Base-by-base conservation (phyloP, 148 eudicot genomes). In the Drosera capensis region DNA sequence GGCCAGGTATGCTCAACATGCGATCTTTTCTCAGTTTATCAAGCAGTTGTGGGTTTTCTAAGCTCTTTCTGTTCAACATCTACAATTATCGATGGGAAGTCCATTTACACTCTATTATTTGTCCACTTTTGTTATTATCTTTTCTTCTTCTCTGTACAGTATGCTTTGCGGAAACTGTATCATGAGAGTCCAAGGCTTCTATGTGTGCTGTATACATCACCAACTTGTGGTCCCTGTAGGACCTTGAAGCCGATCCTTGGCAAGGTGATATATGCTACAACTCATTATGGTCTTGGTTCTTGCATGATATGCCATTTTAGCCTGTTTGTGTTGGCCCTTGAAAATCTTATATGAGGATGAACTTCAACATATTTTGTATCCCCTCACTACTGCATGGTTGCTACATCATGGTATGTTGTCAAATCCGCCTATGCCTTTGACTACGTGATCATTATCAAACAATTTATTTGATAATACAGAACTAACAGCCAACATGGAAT, bases 221-320 rank as follows among this genome's bases (percentile, higher is more conserved):
- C 97, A 1, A 90, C 80, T 57, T 90, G 97, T 60, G 97, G 97
- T 59, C 97, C 97, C 21, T 90, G 97, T 54, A 71, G 97, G 64
- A 90, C 97, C 45, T 62, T 90, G 68, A 90, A 90, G 74, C 97
- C 97, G 41, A 90, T 90, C 60, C 87, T 90, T 43, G 56, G 80
- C 78, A 84, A 84, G 97, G 97, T 90, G 75, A 38, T 17, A 29
- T 21, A n/a, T 37, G 28, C 53, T 54, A 22, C 36, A 51, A 11
- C 30, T 15, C 38, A 1, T 34, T 34, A 11, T 11, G 13, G 14
- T 34, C n/a, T 5, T 34, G 5, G 14, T 34, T 11, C 9, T 2
- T 2, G 11, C n/a, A 11, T 34, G n/a, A 11, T 34, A 5, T 34
- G 38, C 38, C n/a, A 2, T 34, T 28, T 28, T 28, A 34, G 3